These are phyloP conservation scores for Angophora floribunda DNA, from an alignment of 345 rosid genomes.

Conservation along the genomic window DNA sequence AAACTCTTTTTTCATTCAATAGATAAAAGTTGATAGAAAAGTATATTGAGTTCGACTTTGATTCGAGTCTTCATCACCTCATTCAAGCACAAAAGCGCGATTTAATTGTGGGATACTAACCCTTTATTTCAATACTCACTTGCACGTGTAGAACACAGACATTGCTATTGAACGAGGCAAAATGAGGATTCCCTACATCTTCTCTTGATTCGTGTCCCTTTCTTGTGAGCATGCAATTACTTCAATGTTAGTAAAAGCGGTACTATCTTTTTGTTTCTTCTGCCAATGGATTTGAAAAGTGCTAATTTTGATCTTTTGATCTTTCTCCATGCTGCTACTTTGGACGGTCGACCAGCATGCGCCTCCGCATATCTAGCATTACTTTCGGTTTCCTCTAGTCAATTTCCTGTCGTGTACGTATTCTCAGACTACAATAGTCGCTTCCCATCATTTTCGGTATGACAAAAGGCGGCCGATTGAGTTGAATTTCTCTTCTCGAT, in stretches of 20 bases:
- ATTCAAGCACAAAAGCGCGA: background rate
- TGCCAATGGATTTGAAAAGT: background rate
- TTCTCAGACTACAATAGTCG: background rate
- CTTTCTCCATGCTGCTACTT: background rate
- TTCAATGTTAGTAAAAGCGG: background rate
- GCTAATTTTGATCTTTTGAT: background rate
- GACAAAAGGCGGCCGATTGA: background rate
- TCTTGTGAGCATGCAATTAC: background rate
- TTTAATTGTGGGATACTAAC: background rate
- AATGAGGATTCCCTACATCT: background rate
- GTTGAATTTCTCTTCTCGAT: too few relatives aligned
- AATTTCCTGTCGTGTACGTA: background rate
- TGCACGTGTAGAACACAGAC: background rate
- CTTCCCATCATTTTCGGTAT: background rate
- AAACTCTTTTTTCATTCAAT: background rate
- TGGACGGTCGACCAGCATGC: background rate
- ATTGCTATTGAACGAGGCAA: background rate
- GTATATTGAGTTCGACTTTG: background rate
- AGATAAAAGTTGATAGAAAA: background rate
- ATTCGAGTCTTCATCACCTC: background rate
- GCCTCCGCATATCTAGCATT: background rate
- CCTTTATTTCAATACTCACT: background rate
- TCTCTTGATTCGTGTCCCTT: background rate
- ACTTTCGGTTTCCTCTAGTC: background rate
- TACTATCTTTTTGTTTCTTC: background rate